A percentile compares a stretch with the other conserved stretches of the same genome.
These are phyloP conservation scores for Blastobotrys buckinghamii DNA, from an alignment of 1,139 yeast species.

Conservation along the genomic window DNA sequence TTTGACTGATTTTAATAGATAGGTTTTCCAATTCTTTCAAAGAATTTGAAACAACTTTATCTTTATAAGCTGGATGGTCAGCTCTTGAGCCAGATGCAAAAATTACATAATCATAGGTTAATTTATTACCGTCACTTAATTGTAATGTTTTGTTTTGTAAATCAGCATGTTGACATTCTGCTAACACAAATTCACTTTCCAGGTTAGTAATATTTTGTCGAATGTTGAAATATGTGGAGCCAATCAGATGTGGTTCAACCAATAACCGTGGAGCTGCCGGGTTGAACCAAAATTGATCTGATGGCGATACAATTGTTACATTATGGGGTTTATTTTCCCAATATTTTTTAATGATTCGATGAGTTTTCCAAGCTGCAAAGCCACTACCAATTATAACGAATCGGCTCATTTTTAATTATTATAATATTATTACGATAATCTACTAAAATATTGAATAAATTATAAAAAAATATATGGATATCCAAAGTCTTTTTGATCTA, in stretches of 20 bases:
- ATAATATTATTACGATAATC: not conserved
- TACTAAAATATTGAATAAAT: no score
- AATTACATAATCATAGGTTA: slow-evolving; percentile 64
- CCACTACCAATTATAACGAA: slow-evolving; percentile 1
- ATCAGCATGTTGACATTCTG: slow-evolving; percentile 30
- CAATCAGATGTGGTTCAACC: slow-evolving; percentile 19
- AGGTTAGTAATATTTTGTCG: slow-evolving; percentile 17
- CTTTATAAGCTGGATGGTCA: slow-evolving; percentile 71
- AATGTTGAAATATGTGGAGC: slow-evolving; percentile 13
- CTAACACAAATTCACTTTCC: slow-evolving; percentile 25
- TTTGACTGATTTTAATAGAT: slow-evolving; percentile 67
- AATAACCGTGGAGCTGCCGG: slow-evolving; percentile 26
- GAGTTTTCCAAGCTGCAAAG: not conserved
- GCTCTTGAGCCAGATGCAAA: slow-evolving; percentile 71
- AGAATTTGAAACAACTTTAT: slow-evolving; percentile 39
- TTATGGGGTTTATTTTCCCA: not conserved
- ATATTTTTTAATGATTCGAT: not conserved
- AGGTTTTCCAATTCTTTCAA: slow-evolving; percentile 69
- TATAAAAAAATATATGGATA: no score
- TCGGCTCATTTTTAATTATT: not conserved
- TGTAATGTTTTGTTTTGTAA: slow-evolving; percentile 25
- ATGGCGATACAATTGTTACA: slow-evolving; percentile 21
- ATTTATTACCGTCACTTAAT: slow-evolving; percentile 30
- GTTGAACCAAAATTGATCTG: slow-evolving; percentile 18
- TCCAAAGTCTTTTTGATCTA: no score